phyloP scores from a whole-genome alignment of 352 stramenopile species.

The Hyaloperonospora arabidopsidis region DNA sequence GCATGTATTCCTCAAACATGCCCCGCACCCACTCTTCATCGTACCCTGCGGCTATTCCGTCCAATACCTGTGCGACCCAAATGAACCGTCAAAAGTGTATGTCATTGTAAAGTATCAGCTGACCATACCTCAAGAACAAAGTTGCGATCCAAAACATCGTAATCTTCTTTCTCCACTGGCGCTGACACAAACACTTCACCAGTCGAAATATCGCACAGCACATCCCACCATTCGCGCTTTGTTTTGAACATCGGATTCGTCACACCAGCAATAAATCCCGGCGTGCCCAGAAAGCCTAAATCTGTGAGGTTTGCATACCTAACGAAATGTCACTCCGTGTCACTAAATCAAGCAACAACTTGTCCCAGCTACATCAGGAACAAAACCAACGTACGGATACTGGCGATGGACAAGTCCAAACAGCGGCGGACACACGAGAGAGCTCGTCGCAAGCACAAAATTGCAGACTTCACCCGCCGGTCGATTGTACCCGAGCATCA shows the following conservation, averaged over 20 bases:
- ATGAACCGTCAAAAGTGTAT: too few relatives aligned
- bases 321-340: not conserved
- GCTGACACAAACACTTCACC: conserved; percentile 63
- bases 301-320: conserved; percentile 87
- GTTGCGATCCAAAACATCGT: conserved; percentile 48
- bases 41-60: conserved; percentile 69
- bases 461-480: conserved; percentile 79
- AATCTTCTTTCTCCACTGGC: conserved; percentile 65
- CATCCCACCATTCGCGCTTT: conserved; percentile 87
- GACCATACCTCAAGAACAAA: conserved; percentile 65
- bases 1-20: conserved; percentile 86
- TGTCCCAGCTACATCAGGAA: too few relatives aligned
- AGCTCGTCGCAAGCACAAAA: conserved; percentile 78
- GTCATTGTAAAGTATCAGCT: not conserved
- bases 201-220: conserved; percentile 82
- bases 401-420: conserved; percentile 73
- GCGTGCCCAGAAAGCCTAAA: conserved; percentile 74
- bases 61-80: conserved; percentile 43
- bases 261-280: conserved; percentile 84
- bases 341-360: too few relatives aligned
- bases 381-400: conserved; percentile 40
- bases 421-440: conserved; percentile 74
- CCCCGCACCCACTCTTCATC: conserved; percentile 82
- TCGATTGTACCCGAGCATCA: conserved; percentile 81
- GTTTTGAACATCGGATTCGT: conserved; percentile 91